These are phyloP conservation scores for Ophiocordyceps camponoti-saundersi DNA, from an alignment of 2,329 filamentous ascomycete species.

Conservation along the genomic window DNA sequence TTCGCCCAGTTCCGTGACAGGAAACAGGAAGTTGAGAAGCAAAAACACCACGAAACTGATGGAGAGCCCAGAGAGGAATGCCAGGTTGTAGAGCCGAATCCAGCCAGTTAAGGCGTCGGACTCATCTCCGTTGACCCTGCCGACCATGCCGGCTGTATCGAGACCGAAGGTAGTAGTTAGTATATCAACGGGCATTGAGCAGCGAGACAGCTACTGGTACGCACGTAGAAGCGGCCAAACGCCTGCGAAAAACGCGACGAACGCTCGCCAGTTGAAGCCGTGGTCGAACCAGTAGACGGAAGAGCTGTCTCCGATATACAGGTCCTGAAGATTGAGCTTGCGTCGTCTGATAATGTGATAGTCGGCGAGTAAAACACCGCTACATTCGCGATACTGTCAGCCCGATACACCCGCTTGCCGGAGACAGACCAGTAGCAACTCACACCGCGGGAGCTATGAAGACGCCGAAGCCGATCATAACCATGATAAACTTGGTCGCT, in stretches of 20 bases:
- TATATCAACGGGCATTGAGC: background rate
- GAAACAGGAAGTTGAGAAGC: slow-evolving; percentile 3
- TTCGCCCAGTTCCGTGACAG: slow-evolving; percentile 3
- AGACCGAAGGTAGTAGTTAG: background rate
- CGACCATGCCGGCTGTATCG: slow-evolving; percentile 2
- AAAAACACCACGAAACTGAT: slow-evolving; percentile 4
- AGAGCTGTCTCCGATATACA: slow-evolving; percentile 14
- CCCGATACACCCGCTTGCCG: background rate
- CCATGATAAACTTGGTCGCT: slow-evolving; percentile 9
- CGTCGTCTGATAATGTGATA: slow-evolving; percentile 14
- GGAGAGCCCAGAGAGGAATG: slow-evolving; percentile 4
- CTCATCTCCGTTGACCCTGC: slow-evolving; percentile 3
- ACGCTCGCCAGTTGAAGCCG: slow-evolving; percentile 19
- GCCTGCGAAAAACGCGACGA: slow-evolving; percentile 8
- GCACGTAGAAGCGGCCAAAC: background rate
- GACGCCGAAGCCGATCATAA: slow-evolving; percentile 10
- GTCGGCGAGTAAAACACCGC: slow-evolving; percentile 13
- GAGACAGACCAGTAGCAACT: background rate
- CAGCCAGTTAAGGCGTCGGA: slow-evolving; percentile 1
- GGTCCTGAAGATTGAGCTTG: slow-evolving; percentile 18
- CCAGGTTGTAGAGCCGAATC: slow-evolving; percentile 5
- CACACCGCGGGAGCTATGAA: slow-evolving; percentile 8
- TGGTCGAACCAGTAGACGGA: slow-evolving; percentile 19
- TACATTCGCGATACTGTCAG: background rate
- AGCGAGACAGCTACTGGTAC: background rate